Percentiles rank a stretch among this genome's conserved stretches.
Conservation (phyloP, 1,284 basidiomycete species). For the Bjerkandera adusta region DNA sequence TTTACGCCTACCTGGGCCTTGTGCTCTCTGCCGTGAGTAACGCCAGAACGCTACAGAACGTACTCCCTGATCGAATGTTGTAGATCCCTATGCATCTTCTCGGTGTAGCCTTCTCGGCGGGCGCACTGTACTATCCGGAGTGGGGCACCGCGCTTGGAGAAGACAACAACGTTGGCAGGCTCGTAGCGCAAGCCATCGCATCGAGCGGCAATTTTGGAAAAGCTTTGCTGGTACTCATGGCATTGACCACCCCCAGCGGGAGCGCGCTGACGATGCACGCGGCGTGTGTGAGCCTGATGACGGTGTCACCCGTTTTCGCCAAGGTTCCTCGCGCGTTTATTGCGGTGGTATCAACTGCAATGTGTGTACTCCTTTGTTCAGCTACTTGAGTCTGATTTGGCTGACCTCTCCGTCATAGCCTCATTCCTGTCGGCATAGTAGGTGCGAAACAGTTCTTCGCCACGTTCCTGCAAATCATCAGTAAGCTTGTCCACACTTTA, state of each 20-base stretch:
- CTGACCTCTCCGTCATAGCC: conserved; percentile 36
- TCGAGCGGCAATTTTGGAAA: conserved; percentile 51
- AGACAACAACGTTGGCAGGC: conserved; percentile 53
- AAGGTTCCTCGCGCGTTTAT: conserved; percentile 71
- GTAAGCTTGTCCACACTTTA: conserved; percentile 28
- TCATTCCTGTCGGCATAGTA: conserved; percentile 58
- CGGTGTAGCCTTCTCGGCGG: conserved; percentile 62
- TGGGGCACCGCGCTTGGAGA: conserved; percentile 57
- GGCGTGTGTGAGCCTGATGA: conserved; percentile 73
- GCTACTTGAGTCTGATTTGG: not conserved
- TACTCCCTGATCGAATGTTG: too few species aligned
- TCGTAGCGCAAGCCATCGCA: conserved; percentile 40
- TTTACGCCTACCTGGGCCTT: conserved; percentile 51
- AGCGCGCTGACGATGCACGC: conserved; percentile 77
- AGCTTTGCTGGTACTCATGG: conserved; percentile 56
- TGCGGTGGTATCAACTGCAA: conserved; percentile 64
- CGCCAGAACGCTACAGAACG: too few species aligned
- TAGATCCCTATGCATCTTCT: conserved; percentile 56
- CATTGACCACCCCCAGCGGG: conserved; percentile 50
- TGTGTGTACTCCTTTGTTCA: conserved; percentile 40
- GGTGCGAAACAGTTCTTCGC: conserved; percentile 53
- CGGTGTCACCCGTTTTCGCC: conserved; percentile 52
- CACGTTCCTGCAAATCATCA: conserved; percentile 53
- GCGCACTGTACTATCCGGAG: conserved; percentile 47
- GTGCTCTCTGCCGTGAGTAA: conserved; percentile 52